phyloP scores from a whole-genome alignment of 345 rosid species.

The Arabis alpina region DNA sequence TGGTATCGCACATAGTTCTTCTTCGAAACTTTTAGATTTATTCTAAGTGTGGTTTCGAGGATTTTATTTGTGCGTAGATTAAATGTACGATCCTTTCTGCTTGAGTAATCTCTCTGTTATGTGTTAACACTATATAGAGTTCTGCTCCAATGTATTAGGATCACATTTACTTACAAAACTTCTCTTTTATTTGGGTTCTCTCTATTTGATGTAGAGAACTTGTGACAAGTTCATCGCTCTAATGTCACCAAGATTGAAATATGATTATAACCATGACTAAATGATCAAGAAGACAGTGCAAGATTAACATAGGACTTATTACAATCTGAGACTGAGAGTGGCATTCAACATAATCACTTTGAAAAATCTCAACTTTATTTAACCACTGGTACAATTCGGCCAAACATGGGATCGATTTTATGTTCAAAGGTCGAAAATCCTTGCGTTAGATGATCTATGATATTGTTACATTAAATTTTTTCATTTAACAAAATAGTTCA shows the following conservation, averaged over 20 bases:
- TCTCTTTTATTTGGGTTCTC: too few species aligned
- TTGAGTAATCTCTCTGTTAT: constrained; percentile 46
- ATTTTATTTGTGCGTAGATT: constrained; percentile 43
- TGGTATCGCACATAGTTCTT: constrained; percentile 42
- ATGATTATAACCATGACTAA: too few species aligned
- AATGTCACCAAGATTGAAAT: too few species aligned
- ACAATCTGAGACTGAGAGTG: too few species aligned
- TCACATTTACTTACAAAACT: neutral
- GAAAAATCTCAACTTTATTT: too few species aligned
- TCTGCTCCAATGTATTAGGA: constrained; percentile 45
- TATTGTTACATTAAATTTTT: too few species aligned
- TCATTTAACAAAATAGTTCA: too few species aligned
- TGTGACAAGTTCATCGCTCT: neutral
- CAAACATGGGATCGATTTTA: neutral
- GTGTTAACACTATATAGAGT: constrained; percentile 34
- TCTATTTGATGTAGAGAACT: neutral
- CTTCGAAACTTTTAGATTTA: constrained; percentile 38
- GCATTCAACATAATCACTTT: too few species aligned
- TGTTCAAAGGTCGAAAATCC: neutral
- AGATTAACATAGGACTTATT: too few species aligned
- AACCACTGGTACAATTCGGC: neutral
- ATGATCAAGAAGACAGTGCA: too few species aligned
- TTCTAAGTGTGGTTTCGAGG: constrained; percentile 37
- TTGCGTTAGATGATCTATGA: neutral
- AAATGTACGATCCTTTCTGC: constrained; percentile 35